Conservation (phyloP, 768 basidiomycete species). For the Nevesoporus exiguus region DNA sequence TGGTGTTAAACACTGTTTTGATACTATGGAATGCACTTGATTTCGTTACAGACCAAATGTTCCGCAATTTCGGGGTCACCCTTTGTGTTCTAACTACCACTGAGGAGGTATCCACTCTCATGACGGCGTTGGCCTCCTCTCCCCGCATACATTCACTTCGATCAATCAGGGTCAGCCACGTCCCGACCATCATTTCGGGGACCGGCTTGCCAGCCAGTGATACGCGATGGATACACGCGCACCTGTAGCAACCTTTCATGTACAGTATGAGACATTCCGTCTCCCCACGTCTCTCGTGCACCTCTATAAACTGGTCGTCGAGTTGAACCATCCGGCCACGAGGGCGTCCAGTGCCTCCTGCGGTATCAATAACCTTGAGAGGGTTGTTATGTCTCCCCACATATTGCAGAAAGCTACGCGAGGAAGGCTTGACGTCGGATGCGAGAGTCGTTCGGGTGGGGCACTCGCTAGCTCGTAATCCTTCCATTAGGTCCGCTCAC, state of each 20-base stretch:
- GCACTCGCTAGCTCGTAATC: neutral
- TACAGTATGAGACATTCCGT: neutral
- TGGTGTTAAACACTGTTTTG: neutral
- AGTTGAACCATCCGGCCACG: neutral
- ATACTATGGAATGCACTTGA: neutral
- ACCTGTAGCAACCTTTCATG: no score
- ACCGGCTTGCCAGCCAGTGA: neutral
- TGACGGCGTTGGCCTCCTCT: neutral
- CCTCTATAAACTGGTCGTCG: slow-evolving; percentile 1
- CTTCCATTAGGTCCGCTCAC: neutral
- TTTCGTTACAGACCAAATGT: neutral
- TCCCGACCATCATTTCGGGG: neutral
- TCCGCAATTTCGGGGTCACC: neutral
- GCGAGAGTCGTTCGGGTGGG: neutral
- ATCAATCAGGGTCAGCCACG: neutral
- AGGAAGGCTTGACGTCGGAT: neutral
- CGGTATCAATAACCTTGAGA: neutral
- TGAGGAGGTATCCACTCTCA: neutral
- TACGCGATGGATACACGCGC: no score
- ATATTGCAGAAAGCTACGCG: neutral
- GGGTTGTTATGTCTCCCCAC: neutral
- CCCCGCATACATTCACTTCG: slow-evolving; percentile 3
- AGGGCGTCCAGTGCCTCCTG: no score
- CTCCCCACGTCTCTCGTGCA: neutral
- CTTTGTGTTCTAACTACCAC: neutral